phyloP scores from a whole-genome alignment of 2,329 filamentous ascomycete species.

The Colletotrichum camelliae region DNA sequence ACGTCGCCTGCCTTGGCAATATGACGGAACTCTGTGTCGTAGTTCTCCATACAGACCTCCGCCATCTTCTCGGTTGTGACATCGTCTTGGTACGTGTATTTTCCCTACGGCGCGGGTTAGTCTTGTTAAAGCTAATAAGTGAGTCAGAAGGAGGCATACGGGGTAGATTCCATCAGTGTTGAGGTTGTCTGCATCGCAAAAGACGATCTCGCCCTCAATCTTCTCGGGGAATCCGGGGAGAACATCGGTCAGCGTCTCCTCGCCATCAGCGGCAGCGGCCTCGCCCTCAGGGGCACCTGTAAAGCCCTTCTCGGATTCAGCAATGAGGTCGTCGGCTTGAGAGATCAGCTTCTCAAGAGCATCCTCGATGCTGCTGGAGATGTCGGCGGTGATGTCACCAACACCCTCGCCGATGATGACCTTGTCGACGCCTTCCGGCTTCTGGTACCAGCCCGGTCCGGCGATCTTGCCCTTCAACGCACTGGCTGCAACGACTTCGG shows the following conservation, averaged over 20 bases:
- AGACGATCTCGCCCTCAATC: constrained; percentile 85
- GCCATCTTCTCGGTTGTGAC: constrained; percentile 82
- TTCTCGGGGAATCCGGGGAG: constrained; percentile 86
- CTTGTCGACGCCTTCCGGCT: constrained; percentile 70
- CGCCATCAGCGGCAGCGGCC: constrained; percentile 22
- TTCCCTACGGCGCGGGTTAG: constrained; percentile 33
- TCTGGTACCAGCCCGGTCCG: constrained; percentile 80
- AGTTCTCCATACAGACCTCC: constrained; percentile 92
- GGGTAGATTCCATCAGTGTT: constrained; percentile 95
- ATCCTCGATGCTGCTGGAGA: constrained; percentile 70
- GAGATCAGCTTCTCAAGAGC: constrained; percentile 74
- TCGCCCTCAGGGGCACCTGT: constrained; percentile 35
- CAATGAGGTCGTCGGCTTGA: constrained; percentile 69
- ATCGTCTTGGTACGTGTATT: constrained; percentile 91
- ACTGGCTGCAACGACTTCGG: constrained; percentile 91
- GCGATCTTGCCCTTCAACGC: constrained; percentile 75
- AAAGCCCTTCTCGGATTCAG: constrained; percentile 54
- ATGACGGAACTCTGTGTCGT: constrained; percentile 73
- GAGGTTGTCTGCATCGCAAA: constrained; percentile 81
- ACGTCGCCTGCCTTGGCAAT: constrained; percentile 76
- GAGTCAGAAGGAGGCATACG: constrained; percentile 33
- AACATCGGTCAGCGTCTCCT: constrained; percentile 65
- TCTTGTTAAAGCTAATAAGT: background rate
- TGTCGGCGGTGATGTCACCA: constrained; percentile 67
- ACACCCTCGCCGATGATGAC: constrained; percentile 76